Evolutionary conservation across 768 basidiomycete genomes (phyloP).

Genomic region (Boletus reticuloceps): DNA sequence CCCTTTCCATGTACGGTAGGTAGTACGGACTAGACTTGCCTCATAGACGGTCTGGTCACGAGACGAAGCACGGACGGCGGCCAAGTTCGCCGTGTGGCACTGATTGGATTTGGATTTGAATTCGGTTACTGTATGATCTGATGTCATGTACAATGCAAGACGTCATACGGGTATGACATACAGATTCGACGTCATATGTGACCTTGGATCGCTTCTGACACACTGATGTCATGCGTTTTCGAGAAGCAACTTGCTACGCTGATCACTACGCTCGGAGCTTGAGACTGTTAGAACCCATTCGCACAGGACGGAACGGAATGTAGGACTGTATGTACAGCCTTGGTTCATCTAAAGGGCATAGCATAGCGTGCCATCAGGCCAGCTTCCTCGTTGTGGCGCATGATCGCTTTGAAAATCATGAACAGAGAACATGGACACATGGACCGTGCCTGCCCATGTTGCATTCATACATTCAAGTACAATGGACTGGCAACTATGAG

Average conservation of each 20-base stretch:
- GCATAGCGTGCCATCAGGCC: neutral
- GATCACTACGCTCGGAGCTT: neutral
- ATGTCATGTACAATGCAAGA: neutral
- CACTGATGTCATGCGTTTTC: neutral
- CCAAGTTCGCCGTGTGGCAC: too few species aligned
- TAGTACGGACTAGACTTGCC: too few species aligned
- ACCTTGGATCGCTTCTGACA: neutral
- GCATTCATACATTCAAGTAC: neutral
- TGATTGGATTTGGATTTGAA: neutral
- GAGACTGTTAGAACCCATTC: neutral
- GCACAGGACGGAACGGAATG: neutral
- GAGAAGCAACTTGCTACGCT: neutral
- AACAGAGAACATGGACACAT: neutral
- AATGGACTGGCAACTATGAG: too few species aligned
- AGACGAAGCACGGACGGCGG: too few species aligned
- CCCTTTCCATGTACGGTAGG: too few species aligned
- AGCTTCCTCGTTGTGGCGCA: neutral
- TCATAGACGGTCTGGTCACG: too few species aligned
- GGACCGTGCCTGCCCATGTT: neutral
- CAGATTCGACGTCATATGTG: neutral
- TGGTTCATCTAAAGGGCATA: neutral
- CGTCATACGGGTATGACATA: neutral
- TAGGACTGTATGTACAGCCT: neutral
- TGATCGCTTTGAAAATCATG: constrained; percentile 12
- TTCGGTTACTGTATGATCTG: neutral